Base-by-base conservation (phyloP, 75 land plant species). In the Selaginella tamariscina region DNA sequence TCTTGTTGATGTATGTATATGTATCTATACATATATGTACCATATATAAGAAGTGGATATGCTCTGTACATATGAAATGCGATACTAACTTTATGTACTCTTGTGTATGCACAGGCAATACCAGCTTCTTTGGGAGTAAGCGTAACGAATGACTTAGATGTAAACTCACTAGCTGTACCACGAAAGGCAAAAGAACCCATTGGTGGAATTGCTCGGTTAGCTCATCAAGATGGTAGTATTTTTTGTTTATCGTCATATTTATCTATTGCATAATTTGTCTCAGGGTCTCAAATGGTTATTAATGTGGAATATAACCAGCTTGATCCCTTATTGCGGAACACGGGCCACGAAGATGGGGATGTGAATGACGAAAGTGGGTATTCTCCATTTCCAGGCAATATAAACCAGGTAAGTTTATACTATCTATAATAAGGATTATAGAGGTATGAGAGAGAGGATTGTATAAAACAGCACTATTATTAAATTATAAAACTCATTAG, bases 171-270 rank as follows among this genome's bases (percentile, higher is more conserved):
- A 67, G 89, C 98, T 74, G 98, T 93, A 76, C 89, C 85, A 57
- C 87, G 98, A 29, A 93, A 93, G 79, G 98, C 98, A 44, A 93
- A 93, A 71, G 98, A 93, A 74, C 92, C 98, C n/a, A 93, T 89
- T 78, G 98, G 98, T 2, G 98, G 98, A 66, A 93, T 93, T 68
- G 66, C 96, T 28, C 74, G 70, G 56, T 90, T 93, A 31, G 86
- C 90, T 68, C 94, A 92, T 81, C 57, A 68, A 56, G 88, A 88
- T 81, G 97, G 97, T 91, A 76, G 55, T n/a, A 54, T 55, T 66
- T 23, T 15, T 32, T 33, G 71, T 0, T 49, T 29, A 0, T 13
- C 54, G 2, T 13, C 0, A 24, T 57, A 59, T 24, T 22, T 56
- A 54, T 67, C 27, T 32, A 9, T 11, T 24, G 33, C 68, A 33